These are phyloP conservation scores for Diaporthe sp. DNA, from an alignment of 2,329 filamentous ascomycete species.

Conservation along the genomic window DNA sequence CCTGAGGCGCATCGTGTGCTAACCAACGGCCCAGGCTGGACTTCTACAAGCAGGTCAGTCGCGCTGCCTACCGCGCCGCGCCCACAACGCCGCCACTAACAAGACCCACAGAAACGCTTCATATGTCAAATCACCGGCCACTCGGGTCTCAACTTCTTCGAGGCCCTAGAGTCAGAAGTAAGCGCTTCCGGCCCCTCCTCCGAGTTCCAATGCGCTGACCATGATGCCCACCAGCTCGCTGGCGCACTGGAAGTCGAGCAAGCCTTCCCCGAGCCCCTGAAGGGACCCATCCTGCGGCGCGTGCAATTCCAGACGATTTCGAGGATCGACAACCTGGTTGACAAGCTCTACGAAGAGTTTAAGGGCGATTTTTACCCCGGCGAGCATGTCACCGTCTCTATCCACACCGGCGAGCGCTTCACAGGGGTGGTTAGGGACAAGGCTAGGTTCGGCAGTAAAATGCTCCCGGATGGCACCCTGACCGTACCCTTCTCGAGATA, in stretches of 20 bases:
- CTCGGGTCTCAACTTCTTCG: slow-evolving; percentile 90
- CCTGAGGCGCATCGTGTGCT: slow-evolving; percentile 38
- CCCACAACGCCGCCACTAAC: slow-evolving; percentile 30
- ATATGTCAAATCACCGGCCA: slow-evolving; percentile 97
- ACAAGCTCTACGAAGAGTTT: slow-evolving; percentile 80
- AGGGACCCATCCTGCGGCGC: slow-evolving; percentile 88
- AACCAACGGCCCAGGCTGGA: slow-evolving; percentile 74
- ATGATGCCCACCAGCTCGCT: slow-evolving; percentile 63
- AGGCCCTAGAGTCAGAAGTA: slow-evolving; percentile 92
- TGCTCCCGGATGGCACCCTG: slow-evolving; percentile 74
- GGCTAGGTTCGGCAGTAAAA: slow-evolving; percentile 75
- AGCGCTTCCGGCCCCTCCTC: slow-evolving; percentile 44
- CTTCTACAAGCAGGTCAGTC: slow-evolving; percentile 87
- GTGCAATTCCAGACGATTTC: slow-evolving; percentile 92
- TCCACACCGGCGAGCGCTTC: slow-evolving; percentile 74
- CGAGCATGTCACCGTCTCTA: slow-evolving; percentile 80
- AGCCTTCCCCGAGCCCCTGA: slow-evolving; percentile 89
- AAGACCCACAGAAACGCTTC: slow-evolving; percentile 75
- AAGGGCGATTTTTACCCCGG: slow-evolving; percentile 92
- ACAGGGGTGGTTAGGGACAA: slow-evolving; percentile 87
- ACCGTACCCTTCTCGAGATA: slow-evolving; percentile 82
- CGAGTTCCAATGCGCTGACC: slow-evolving; percentile 41
- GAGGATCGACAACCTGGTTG: slow-evolving; percentile 84
- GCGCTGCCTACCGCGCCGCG: neutral
- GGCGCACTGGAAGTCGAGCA: slow-evolving; percentile 91